phyloP scores from a whole-genome alignment of 768 basidiomycete species.

The Tricholomella constricta region DNA sequence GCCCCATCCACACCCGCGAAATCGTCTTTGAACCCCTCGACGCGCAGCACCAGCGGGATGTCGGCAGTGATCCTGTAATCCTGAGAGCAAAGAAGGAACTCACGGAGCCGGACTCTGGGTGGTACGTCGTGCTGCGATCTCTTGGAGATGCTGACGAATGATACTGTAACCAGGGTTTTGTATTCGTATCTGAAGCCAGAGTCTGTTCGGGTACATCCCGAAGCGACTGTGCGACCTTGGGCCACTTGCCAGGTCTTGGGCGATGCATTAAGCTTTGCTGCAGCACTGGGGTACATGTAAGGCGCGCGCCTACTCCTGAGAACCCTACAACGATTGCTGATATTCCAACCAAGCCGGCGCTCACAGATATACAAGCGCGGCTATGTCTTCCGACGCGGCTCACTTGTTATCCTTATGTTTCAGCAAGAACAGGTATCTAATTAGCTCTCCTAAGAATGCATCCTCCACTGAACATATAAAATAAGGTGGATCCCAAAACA shows the following conservation, averaged over 20 bases:
- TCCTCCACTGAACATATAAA: slow-evolving; percentile 4
- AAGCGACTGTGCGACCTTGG: slow-evolving; percentile 87
- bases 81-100: slow-evolving; percentile 78
- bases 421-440: slow-evolving; percentile 75
- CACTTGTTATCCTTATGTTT: slow-evolving; percentile 77
- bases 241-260: slow-evolving; percentile 77
- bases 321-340: background rate
- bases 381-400: slow-evolving; percentile 72
- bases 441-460: background rate
- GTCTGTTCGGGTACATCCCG: slow-evolving; percentile 79
- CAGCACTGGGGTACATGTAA: slow-evolving; percentile 75
- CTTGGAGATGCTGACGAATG: background rate
- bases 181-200: slow-evolving; percentile 85
- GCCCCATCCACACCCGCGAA: slow-evolving; percentile 73
- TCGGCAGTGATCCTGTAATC: slow-evolving; percentile 64
- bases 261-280: slow-evolving; percentile 79
- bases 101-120: slow-evolving; percentile 59
- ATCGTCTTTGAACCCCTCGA: slow-evolving; percentile 82
- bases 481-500: slow-evolving; percentile 72
- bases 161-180: slow-evolving; percentile 53
- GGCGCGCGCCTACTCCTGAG: slow-evolving; percentile 22
- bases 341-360: slow-evolving; percentile 45
- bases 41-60: slow-evolving; percentile 61
- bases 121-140: slow-evolving; percentile 43
- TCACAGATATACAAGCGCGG: slow-evolving; percentile 84